Evolutionary conservation across 2,329 filamentous ascomycete genomes (phyloP).

Genomic region (Exophiala bonariae): DNA sequence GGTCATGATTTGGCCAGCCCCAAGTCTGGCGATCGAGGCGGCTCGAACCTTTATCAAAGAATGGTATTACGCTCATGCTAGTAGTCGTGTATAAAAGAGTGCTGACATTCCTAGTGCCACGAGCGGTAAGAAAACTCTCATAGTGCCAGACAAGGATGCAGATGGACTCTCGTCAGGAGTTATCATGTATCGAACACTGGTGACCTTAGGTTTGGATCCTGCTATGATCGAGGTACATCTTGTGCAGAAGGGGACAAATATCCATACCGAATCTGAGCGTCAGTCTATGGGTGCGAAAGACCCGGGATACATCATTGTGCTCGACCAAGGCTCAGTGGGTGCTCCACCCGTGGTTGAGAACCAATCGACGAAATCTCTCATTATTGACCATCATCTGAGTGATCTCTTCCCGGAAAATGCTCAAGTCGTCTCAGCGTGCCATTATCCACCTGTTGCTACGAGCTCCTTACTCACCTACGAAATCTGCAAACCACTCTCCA

Average conservation of each 20-base stretch:
- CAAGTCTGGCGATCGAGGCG: conserved; percentile 53
- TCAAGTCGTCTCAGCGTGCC: conserved; percentile 61
- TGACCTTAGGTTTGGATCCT: conserved; percentile 56
- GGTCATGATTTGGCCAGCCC: conserved; percentile 62
- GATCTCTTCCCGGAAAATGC: conserved; percentile 59
- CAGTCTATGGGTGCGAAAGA: conserved; percentile 50
- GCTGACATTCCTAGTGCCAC: conserved; percentile 45
- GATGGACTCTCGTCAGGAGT: conserved; percentile 66
- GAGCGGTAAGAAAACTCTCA: conserved; percentile 53
- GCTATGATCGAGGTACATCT: conserved; percentile 59
- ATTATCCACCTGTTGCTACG: conserved; percentile 66
- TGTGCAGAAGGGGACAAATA: conserved; percentile 58
- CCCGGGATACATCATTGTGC: conserved; percentile 61
- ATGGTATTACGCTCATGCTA: conserved; percentile 45
- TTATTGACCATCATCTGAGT: conserved; percentile 68
- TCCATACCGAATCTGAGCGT: conserved; percentile 58
- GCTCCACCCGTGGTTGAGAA: conserved; percentile 55
- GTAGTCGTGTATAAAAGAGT: neutral
- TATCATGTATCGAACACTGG: conserved; percentile 61
- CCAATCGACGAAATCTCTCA: conserved; percentile 49
- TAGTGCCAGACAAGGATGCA: conserved; percentile 69
- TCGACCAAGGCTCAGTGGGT: conserved; percentile 64
- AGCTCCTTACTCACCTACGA: conserved; percentile 64
- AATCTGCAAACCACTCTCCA: conserved; percentile 60
- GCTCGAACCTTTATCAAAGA: conserved; percentile 59